Evolutionary conservation across 2,329 filamentous ascomycete species (phyloP).

Genomic region (Xylariomycetidae sp.): DNA sequence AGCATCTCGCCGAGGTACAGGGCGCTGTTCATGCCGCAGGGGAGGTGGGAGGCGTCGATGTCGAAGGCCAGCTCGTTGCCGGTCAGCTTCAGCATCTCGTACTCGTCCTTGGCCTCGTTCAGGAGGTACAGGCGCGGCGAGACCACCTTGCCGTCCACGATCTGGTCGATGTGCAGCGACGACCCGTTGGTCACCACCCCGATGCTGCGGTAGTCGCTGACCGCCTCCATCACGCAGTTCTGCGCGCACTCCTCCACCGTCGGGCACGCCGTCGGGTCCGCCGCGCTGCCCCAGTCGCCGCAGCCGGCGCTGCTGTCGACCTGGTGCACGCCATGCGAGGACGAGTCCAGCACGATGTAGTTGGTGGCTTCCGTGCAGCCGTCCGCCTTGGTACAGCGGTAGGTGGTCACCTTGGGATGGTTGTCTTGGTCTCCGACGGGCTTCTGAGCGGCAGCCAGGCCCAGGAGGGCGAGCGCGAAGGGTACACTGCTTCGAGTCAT

Average conservation of each 20-base stretch:
- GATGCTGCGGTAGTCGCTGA: slow-evolving; percentile 35
- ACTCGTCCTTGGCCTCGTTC: slow-evolving; percentile 45
- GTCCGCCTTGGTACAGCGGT: slow-evolving; percentile 41
- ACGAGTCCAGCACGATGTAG: slow-evolving; percentile 43
- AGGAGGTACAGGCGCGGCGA: slow-evolving; percentile 52
- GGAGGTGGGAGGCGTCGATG: slow-evolving; percentile 55
- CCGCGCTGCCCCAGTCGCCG: slow-evolving; percentile 26
- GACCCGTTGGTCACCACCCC: slow-evolving; percentile 26
- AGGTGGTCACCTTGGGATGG: slow-evolving; percentile 43
- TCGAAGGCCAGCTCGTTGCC: slow-evolving; percentile 59
- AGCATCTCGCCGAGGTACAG: slow-evolving; percentile 58
- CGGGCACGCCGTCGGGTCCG: slow-evolving; percentile 39
- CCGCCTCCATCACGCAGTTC: slow-evolving; percentile 48
- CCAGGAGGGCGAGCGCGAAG: slow-evolving; percentile 21
- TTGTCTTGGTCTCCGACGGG: slow-evolving; percentile 32
- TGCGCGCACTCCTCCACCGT: slow-evolving; percentile 41
- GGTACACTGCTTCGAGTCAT: slow-evolving; percentile 21
- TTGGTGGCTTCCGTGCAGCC: slow-evolving; percentile 42
- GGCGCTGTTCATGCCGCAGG: slow-evolving; percentile 57
- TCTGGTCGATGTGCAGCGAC: slow-evolving; percentile 33
- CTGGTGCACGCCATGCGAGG: slow-evolving; percentile 38
- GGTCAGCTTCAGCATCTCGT: slow-evolving; percentile 53
- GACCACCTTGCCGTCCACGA: slow-evolving; percentile 24
- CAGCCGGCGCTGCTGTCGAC: slow-evolving; percentile 26
- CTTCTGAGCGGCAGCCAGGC: slow-evolving; percentile 28